phyloP scores from a whole-genome alignment of 306 rosid species.

The Quercus gilva region DNA sequence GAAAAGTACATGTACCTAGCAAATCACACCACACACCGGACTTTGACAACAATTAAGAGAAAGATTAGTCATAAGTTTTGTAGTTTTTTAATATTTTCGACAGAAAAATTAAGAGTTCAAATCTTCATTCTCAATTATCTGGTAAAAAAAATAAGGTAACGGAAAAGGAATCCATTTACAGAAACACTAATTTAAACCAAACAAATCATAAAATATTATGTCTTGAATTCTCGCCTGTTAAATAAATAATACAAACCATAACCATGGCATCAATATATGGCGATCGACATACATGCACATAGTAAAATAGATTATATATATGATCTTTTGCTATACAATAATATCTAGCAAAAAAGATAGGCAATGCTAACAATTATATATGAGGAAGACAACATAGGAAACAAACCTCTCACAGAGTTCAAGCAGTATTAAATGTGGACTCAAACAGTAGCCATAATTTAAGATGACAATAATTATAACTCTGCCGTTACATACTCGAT shows the following conservation, averaged over 20 bases:
- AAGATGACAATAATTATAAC: slow-evolving; percentile 44
- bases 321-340: slow-evolving; percentile 65
- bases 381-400: slow-evolving; percentile 39
- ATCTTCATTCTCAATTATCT: no score
- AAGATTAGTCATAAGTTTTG: no score
- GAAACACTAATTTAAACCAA: no score
- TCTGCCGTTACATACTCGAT: slow-evolving; percentile 28
- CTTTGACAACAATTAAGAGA: not conserved
- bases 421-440: slow-evolving; percentile 47
- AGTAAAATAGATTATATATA: slow-evolving; percentile 32
- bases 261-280: not conserved
- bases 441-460: slow-evolving; percentile 29
- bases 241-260: no score
- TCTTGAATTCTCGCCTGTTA: no score
- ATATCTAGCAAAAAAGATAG: slow-evolving; percentile 42
- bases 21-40: not conserved
- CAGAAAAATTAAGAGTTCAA: no score
- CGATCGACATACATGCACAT: slow-evolving; percentile 32
- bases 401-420: slow-evolving; percentile 51
- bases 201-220: no score
- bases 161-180: no score
- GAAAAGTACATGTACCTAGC: no score
- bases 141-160: no score
- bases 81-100: no score
- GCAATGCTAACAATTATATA: slow-evolving; percentile 32